Conservation (phyloP, 169 alveolate genomes). For the Plasmodium reichenowi region DNA sequence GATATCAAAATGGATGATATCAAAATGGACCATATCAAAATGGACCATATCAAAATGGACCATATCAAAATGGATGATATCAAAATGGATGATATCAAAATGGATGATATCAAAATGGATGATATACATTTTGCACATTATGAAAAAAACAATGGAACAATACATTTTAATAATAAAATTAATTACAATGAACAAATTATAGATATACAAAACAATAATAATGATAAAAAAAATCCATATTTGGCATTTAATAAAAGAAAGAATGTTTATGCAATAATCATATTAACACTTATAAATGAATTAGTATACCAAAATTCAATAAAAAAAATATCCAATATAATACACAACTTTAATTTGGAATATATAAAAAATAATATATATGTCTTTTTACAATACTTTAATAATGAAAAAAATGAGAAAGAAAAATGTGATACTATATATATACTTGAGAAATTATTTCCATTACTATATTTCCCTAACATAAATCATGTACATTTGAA, state of each 20-base stretch:
- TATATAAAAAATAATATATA: conserved; percentile 7
- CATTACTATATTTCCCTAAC: conserved; percentile 30
- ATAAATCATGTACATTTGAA: conserved; percentile 11
- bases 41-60: no score
- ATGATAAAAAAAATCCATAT: background rate
- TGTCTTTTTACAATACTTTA: conserved; percentile 7
- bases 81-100: no score
- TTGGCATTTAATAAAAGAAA: background rate
- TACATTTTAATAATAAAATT: background rate
- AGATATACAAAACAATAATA: background rate
- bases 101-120: background rate
- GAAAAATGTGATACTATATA: conserved; percentile 2
- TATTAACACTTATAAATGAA: conserved; percentile 39
- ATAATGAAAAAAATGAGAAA: background rate
- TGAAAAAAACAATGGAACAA: background rate
- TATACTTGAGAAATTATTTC: conserved; percentile 39
- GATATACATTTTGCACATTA: background rate
- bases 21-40: no score
- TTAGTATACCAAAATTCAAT: conserved; percentile 8
- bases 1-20: background rate
- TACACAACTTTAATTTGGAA: conserved; percentile 18
- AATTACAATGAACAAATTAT: background rate
- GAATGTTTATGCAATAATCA: conserved; percentile 24
- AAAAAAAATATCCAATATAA: conserved; percentile 10
- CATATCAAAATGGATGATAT: no score